phyloP scores from a whole-genome alignment of 768 basidiomycete species.

The Phylloporus arenicola region DNA sequence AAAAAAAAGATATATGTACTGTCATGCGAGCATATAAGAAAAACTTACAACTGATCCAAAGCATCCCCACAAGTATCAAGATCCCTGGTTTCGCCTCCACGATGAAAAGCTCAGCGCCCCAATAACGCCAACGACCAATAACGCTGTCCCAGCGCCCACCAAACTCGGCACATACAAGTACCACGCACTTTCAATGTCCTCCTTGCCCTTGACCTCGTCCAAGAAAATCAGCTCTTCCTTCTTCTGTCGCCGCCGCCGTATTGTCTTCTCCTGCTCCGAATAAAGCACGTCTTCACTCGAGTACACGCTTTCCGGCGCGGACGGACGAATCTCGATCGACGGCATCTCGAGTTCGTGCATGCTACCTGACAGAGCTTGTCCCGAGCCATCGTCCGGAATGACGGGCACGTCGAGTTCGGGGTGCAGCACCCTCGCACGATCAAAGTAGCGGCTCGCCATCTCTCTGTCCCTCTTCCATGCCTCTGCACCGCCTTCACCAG shows the following conservation, averaged over 20 bases:
- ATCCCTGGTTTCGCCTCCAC: slow-evolving; percentile 64
- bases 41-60: slow-evolving; percentile 10
- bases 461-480: slow-evolving; percentile 74
- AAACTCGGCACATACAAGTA: slow-evolving; percentile 74
- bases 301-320: slow-evolving; percentile 25
- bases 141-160: slow-evolving; percentile 79
- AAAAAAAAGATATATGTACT: slow-evolving; percentile 10
- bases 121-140: slow-evolving; percentile 73
- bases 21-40: slow-evolving; percentile 1
- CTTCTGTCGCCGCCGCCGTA: slow-evolving; percentile 46
- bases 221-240: slow-evolving; percentile 52
- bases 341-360: slow-evolving; percentile 60
- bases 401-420: slow-evolving; percentile 66
- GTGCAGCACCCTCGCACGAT: slow-evolving; percentile 56
- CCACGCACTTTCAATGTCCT: slow-evolving; percentile 70
- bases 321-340: slow-evolving; percentile 46
- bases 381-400: slow-evolving; percentile 45
- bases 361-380: slow-evolving; percentile 22
- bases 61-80: slow-evolving; percentile 27
- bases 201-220: slow-evolving; percentile 40
- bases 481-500: slow-evolving; percentile 55
- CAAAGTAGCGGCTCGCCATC: slow-evolving; percentile 65
- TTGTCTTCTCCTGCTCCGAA: slow-evolving; percentile 29
- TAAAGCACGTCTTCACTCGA: slow-evolving; percentile 24
- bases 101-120: slow-evolving; percentile 70